Conservation (phyloP, 805 yeast species). For the Kluyveromyces aestuarii region DNA sequence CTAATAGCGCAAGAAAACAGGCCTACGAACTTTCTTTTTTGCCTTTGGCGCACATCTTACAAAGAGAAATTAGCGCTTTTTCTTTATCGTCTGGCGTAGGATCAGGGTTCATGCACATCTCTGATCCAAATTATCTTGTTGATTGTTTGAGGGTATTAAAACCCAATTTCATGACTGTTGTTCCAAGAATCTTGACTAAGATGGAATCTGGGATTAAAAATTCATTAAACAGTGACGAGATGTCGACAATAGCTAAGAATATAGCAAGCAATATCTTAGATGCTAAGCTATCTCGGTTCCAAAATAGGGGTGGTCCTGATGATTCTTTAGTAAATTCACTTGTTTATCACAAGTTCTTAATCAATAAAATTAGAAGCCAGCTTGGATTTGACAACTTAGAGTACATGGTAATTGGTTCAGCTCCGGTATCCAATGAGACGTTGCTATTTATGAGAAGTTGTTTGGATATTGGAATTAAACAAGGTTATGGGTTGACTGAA, state of each 20-base stretch:
- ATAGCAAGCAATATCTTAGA: constrained; percentile 20
- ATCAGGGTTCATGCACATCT: constrained; percentile 47
- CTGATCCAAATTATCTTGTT: constrained; percentile 41
- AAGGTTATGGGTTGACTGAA: constrained; percentile 76
- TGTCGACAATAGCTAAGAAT: constrained; percentile 6
- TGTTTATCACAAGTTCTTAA: constrained; percentile 27
- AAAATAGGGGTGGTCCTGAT: constrained; percentile 28
- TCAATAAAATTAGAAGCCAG: constrained; percentile 35
- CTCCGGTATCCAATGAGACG: constrained; percentile 60
- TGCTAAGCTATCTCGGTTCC: constrained; percentile 15
- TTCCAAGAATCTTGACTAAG: constrained; percentile 56
- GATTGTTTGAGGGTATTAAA: constrained; percentile 48
- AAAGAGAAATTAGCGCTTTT: constrained; percentile 37
- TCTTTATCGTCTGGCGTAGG: constrained; percentile 40
- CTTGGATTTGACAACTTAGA: constrained; percentile 40
- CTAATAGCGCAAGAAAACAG: constrained; percentile 12
- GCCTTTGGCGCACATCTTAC: constrained; percentile 54
- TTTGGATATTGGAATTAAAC: constrained; percentile 44
- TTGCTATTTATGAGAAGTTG: constrained; percentile 53
- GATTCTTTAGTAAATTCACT: constrained; percentile 32
- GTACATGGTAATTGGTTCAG: constrained; percentile 47
- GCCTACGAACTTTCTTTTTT: constrained; percentile 35
- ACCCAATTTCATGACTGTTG: constrained; percentile 47
- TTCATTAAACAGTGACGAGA: constrained; percentile 15
- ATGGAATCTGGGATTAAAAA: constrained; percentile 54